These are phyloP conservation scores for Fusarium pseudonygamai DNA, from an alignment of 2,329 filamentous ascomycete species.

Conservation along the genomic window DNA sequence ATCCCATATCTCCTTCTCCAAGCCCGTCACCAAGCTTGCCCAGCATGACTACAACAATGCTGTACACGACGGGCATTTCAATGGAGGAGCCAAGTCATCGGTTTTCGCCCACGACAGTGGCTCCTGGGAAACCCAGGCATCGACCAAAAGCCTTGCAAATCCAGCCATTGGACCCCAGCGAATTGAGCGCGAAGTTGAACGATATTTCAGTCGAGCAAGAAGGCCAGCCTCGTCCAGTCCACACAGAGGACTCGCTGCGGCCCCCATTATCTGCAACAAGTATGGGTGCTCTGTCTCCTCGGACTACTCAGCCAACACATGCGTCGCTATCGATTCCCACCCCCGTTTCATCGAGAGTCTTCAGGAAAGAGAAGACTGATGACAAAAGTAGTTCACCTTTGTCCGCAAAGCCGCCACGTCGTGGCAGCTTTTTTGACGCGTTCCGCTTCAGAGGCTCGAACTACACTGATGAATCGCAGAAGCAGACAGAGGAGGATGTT, in stretches of 20 bases:
- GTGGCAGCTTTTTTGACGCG: slow-evolving; percentile 37
- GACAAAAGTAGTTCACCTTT: slow-evolving; percentile 1
- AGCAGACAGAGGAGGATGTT: slow-evolving; percentile 23
- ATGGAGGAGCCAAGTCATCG: slow-evolving; percentile 21
- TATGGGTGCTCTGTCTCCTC: slow-evolving; percentile 19
- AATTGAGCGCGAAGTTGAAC: slow-evolving; percentile 63
- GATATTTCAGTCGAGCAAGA: slow-evolving; percentile 62
- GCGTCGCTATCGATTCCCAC: neutral
- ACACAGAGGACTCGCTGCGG: slow-evolving; percentile 42
- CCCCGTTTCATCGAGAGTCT: slow-evolving; percentile 5
- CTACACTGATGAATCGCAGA: slow-evolving; percentile 32
- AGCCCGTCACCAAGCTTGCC: neutral
- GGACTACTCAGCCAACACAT: neutral
- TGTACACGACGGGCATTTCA: slow-evolving; percentile 31
- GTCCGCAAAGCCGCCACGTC: slow-evolving; percentile 20
- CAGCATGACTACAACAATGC: slow-evolving; percentile 35
- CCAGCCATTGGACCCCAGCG: slow-evolving; percentile 61
- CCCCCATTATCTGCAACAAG: slow-evolving; percentile 16
- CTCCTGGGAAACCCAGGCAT: slow-evolving; percentile 30
- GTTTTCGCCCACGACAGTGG: slow-evolving; percentile 7
- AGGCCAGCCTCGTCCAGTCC: slow-evolving; percentile 33
- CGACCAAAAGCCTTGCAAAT: slow-evolving; percentile 41
- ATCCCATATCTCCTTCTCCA: neutral
- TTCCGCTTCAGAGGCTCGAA: slow-evolving; percentile 41
- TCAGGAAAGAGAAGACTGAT: slow-evolving; percentile 18